phyloP scores from a whole-genome alignment of 1,284 basidiomycete species.

The Schizopora paradoxa region DNA sequence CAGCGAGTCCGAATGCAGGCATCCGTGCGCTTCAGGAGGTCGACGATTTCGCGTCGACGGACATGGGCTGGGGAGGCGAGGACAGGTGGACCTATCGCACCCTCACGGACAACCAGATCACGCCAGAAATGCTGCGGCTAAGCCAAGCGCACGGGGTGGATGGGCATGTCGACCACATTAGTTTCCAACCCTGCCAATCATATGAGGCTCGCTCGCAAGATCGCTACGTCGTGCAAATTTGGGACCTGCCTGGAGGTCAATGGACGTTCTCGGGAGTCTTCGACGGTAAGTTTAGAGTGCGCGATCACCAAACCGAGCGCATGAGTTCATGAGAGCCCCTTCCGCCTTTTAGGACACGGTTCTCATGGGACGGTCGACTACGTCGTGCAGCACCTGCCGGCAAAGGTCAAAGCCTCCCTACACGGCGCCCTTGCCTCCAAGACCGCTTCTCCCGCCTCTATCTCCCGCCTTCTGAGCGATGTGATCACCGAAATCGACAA shows the following conservation, averaged over 20 bases:
- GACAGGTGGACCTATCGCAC: constrained; percentile 52
- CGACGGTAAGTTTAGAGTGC: constrained; percentile 41
- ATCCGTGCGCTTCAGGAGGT: constrained; percentile 47
- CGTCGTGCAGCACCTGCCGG: constrained; percentile 40
- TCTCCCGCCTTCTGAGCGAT: constrained; percentile 40
- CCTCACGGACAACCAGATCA: constrained; percentile 42
- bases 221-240: constrained; percentile 47
- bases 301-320: constrained; percentile 6
- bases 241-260: constrained; percentile 45
- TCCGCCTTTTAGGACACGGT: constrained; percentile 44
- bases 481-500: constrained; percentile 38
- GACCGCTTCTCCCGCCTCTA: constrained; percentile 31
- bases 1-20: constrained; percentile 44
- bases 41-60: constrained; percentile 46
- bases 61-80: constrained; percentile 49
- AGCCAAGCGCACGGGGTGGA: constrained; percentile 31
- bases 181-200: constrained; percentile 55
- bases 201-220: constrained; percentile 48
- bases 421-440: constrained; percentile 29
- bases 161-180: constrained; percentile 42
- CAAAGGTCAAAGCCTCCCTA: constrained; percentile 39
- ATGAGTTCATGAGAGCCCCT: constrained; percentile 8
- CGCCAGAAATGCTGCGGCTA: constrained; percentile 39
- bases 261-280: constrained; percentile 60
- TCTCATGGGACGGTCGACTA: constrained; percentile 56